Conservation (phyloP, 495 filamentous ascomycete genomes). For the Rhypophila decipiens region DNA sequence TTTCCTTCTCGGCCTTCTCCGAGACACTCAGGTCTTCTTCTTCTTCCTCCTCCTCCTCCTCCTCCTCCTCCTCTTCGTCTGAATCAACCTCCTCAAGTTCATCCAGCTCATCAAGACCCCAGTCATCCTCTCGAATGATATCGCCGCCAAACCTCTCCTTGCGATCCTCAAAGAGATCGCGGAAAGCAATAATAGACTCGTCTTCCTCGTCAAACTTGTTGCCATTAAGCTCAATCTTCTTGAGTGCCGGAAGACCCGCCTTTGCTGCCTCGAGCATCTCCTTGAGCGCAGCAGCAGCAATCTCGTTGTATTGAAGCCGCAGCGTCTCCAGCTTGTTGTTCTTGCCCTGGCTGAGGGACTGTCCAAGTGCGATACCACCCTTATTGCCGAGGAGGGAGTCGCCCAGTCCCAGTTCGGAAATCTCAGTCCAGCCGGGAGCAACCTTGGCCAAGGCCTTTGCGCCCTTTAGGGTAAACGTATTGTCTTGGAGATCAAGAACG, state of each 20-base stretch:
- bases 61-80: conserved; percentile 64
- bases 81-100: conserved; percentile 74
- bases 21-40: conserved; percentile 50
- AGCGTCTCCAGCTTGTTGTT: conserved; percentile 74
- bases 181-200: conserved; percentile 43
- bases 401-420: conserved; percentile 80
- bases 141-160: conserved; percentile 58
- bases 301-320: conserved; percentile 90
- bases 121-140: conserved; percentile 57
- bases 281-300: conserved; percentile 66
- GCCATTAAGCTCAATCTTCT: conserved; percentile 87
- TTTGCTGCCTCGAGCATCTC: conserved; percentile 59
- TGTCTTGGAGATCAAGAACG: conserved; percentile 89
- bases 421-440: conserved; percentile 62
- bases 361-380: conserved; percentile 66
- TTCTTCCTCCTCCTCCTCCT: conserved; percentile 61
- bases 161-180: conserved; percentile 47
- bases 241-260: conserved; percentile 60
- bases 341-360: conserved; percentile 64
- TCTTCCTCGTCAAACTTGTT: conserved; percentile 93
- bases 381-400: conserved; percentile 80
- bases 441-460: conserved; percentile 73
- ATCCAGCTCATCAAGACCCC: conserved; percentile 80
- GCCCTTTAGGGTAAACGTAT: conserved; percentile 83
- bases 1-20: conserved; percentile 55